phyloP scores from a whole-genome alignment of 1,284 basidiomycete genomes.

The Melanopsichium pennsylvanicum region DNA sequence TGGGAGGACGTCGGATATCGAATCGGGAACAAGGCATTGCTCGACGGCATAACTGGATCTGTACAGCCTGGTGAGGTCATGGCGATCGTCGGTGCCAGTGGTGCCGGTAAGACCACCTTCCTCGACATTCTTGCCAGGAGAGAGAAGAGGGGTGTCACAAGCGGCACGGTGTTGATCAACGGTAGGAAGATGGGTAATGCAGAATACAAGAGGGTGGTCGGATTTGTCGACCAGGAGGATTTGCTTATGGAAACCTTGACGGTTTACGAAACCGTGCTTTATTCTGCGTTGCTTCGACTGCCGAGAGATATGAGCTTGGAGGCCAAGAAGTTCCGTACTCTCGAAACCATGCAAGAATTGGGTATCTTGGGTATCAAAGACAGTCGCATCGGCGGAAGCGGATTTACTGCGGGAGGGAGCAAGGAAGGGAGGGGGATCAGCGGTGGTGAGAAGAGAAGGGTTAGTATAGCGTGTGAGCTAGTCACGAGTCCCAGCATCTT shows the following conservation, averaged over 20 bases:
- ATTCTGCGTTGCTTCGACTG: slow-evolving; percentile 85
- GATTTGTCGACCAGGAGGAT: slow-evolving; percentile 98
- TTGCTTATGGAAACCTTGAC: slow-evolving; percentile 94
- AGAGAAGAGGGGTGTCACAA: slow-evolving; percentile 79
- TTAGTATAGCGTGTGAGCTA: slow-evolving; percentile 94
- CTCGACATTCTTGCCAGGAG: slow-evolving; percentile 93
- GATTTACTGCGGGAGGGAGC: slow-evolving; percentile 72
- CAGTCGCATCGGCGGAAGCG: slow-evolving; percentile 81
- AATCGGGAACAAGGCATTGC: slow-evolving; percentile 72
- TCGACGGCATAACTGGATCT: slow-evolving; percentile 84
- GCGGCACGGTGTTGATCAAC: slow-evolving; percentile 83
- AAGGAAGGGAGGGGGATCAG: slow-evolving; percentile 73
- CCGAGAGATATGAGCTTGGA: slow-evolving; percentile 92
- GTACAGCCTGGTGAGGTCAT: slow-evolving; percentile 91
- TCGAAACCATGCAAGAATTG: slow-evolving; percentile 95
- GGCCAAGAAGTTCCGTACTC: slow-evolving; percentile 89
- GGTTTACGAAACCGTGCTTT: slow-evolving; percentile 95
- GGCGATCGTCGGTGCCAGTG: slow-evolving; percentile 93
- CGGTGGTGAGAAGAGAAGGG: slow-evolving; percentile 55
- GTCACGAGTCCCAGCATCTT: slow-evolving; percentile 94
- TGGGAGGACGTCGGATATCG: slow-evolving; percentile 83
- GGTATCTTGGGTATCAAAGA: slow-evolving; percentile 91
- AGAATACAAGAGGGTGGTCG: slow-evolving; percentile 84
- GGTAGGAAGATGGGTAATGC: slow-evolving; percentile 78
- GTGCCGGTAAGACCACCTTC: slow-evolving; percentile 94